Evolutionary conservation across 345 rosid species (phyloP), one percentile per base, ranked within the genome.

Genomic region (Erodium maritimum): DNA sequence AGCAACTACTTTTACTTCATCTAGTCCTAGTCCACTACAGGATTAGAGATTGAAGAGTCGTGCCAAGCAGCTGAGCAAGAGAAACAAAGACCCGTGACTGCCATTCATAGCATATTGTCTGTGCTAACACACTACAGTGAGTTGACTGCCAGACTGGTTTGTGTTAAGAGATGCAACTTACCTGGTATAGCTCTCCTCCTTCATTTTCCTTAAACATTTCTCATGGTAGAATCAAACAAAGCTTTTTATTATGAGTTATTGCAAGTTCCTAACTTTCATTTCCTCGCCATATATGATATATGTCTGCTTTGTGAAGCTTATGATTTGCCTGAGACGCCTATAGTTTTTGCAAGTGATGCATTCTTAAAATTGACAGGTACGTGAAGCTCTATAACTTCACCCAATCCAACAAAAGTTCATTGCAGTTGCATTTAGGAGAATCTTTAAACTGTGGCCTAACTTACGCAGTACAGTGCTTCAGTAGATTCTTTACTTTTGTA

Each of bases 191-290:
- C 52, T 77, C 67, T 60, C 66, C 83, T 65, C 81, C 73, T 66
- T 85, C 96, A 21, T 82, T n/a, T n/a, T n/a, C 91, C 14, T 61
- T 87, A 74, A 75, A 72, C 78, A 78, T 89, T 67, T 85, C 97
- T 78, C 99, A 89, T 33, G 90, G 99, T 89, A 93, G 99, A 93
- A 89, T 93, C 95, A 93, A 82, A 81, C 99, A 93, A 79, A 93
- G 97, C 79, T 93, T 89, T 80, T 87, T 93, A 87, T 78, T 93
- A 95, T 93, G 96, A 93, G 99, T 93, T 84, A 61, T 75, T 77
- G 70, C 78, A 61, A 69, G 65, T 68, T 66, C 70, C 80, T 73
- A 45, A 14, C 21, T 63, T 73, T 52, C 48, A 37, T 57, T 50
- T 46, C 50, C n/a, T n/a, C n/a, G n/a, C n/a, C n/a, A n/a, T 66